Base-by-base conservation (phyloP, 495 filamentous ascomycete genomes). In the Podospora australis region DNA sequence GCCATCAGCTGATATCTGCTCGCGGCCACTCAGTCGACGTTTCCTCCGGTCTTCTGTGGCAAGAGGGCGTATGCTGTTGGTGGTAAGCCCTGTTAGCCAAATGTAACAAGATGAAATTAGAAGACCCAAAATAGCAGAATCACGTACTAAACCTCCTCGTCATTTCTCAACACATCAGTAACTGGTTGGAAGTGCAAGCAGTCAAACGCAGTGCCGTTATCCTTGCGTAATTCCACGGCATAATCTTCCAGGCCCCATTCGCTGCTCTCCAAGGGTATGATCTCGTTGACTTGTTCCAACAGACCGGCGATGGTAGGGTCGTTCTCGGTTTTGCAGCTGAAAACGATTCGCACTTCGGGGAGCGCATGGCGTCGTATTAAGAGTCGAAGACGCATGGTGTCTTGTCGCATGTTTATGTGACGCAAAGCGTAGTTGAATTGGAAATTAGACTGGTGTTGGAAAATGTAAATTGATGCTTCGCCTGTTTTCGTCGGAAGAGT, bases 231-330 rank as follows among this genome's bases (percentile, higher is more conserved):
- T 62, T 95, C 86, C 23, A 96, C 90, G 14, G 80, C 81, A 67
- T 98, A 98, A 59, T 97, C 88, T 57, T 98, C 92, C 21, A 97
- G 59, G 1, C 90, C 92, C 86, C 86, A 95, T 49, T 84, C 77
- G 45, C 68, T 78, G 32, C 84, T 84, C 64, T 96, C 92, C 1
- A 98, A 75, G 2, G 90, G 90, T 6, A 96, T 69, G 20, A 87
- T 74, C 28, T 88, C 81, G 58, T 95, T 90, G 40, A 98, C 72
- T 44, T 87, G 79, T 51, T 90, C 85, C 35, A 97, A 72, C 0
- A 98, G 74, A 44, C 85, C 82, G n/a, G 87, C 78, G 45, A 96
- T 73, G 0, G 88, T 94, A 14, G 71, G 67, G 39, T 80, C 78
- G 14, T 69, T 72, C 8, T 73, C 75, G 48, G 77, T 72, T 14